Evolutionary conservation across 73 alveolate genomes (phyloP), one percentile per base, ranked within the genome.

Genomic region (Diophrys sp.): DNA sequence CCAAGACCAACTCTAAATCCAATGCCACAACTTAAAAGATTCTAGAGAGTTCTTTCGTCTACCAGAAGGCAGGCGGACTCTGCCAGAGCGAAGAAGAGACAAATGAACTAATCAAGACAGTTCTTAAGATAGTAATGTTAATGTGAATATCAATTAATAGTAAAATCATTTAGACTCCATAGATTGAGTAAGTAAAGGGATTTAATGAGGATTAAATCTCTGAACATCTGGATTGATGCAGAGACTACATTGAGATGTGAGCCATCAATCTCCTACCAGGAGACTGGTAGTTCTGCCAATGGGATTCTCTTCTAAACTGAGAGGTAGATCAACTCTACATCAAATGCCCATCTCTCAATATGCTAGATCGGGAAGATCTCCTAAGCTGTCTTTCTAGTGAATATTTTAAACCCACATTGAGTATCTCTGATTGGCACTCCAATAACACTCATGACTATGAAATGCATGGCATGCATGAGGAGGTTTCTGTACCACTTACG

Each of bases 321-420:
- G 54, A 95, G 81, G 91, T 84, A 91, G 29, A 95, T 66, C 67
- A 95, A 44, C 73, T 95, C 99, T 24, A 95, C 96, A 91, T 95
- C 98, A 74, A 95, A 95, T 53, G 99, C 98, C 99, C 99, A 95
- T 86, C 98, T 93, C 62, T 89, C 96, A 62, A 95, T 71, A 89
- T 95, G 98, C 67, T 89, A 55, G 56, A 90, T 87, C 24, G 85
- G 85, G 84, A 95, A 93, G 29, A 95, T 75, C 1, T 70, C 79
- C 72, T 85, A 74, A 1, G 98, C 97, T 26, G 98, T 89, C 31
- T 89, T 81, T 79, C 94, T 85, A 0, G 98, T 91, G 79, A 95
- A 95, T 74, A 95, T 75, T 78, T 95, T 95, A 76, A 95, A 95
- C 23, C 98, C 99, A 82, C 98, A 95, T 89, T 95, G 90, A 14